Conservation (phyloP, 495 filamentous ascomycete genomes). For the Cryomyces antarcticus region DNA sequence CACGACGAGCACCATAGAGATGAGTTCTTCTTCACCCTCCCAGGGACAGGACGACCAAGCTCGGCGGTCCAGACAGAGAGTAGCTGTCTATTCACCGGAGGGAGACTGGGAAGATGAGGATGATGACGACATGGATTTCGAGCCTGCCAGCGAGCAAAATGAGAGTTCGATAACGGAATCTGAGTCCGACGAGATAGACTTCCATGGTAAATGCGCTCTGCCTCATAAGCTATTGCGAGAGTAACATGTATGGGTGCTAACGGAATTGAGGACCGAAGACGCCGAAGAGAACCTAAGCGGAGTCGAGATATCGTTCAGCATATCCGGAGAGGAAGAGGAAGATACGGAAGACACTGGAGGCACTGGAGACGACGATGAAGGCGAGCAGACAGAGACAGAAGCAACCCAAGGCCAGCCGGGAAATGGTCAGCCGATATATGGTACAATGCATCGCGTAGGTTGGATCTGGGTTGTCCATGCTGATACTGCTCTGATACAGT, state of each 20-base stretch:
- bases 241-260: no score
- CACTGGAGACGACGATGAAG: constrained; percentile 17
- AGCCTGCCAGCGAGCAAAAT: constrained; percentile 9
- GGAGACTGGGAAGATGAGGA: constrained; percentile 17
- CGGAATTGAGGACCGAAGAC: not conserved
- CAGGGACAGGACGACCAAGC: no score
- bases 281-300: not conserved
- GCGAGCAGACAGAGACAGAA: constrained; percentile 10
- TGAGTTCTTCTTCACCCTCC: no score
- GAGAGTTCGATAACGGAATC: constrained; percentile 2
- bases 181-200: not conserved
- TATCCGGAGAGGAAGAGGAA: constrained; percentile 9
- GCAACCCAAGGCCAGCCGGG: not conserved
- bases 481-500: constrained; percentile 13
- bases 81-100: no score
- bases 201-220: not conserved
- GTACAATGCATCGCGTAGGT: not conserved
- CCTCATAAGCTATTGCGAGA: no score
- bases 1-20: no score
- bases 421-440: not conserved
- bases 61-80: no score
- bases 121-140: constrained; percentile 31
- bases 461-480: not conserved
- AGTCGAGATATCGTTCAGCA: not conserved
- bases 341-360: constrained; percentile 4